Base-by-base conservation (phyloP, 208 protist genomes). In the Leishmania martiniquensis region DNA sequence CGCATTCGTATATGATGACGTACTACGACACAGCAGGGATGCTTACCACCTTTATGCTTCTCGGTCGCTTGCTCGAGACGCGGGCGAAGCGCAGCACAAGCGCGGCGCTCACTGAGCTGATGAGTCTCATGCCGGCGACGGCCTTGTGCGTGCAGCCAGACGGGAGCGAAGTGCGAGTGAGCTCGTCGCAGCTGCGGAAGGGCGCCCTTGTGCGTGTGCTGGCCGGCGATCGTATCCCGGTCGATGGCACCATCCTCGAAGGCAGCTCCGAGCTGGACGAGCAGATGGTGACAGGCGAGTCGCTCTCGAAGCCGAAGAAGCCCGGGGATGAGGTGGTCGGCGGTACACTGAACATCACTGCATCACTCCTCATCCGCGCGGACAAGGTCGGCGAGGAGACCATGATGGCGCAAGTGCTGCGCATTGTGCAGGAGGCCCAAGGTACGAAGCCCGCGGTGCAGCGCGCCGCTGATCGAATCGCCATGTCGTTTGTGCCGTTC, bases 21-120 rank as follows among this genome's bases (percentile, higher is more conserved):
- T 99, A 98, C 80, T 99, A 99, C 81, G 98, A 99, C 79, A 99
- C 99, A 6, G 92, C 95, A 0, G 96, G 93, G 39, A 94, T 98
- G 82, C 85, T 99, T 9, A 95, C 99, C 5, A 93, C 94, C 13
- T 99, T 99, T 76, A 98, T 99, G 88, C 89, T 99, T 68, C 88
- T 99, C 4, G 99, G 99, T 2, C 96, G 97, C 76, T 99, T 93
- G 62, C 88, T 99, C 1, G 98, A 99, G 85, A 87, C 88, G 0
- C 76, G 90, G n/a, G 98, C 98, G 22, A 99, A 98, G 82, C 87
- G 94, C 34, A 92, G 94, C 72, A 98, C 98, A 29, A 96, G 88
- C 20, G 82, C 92, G 1, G 98, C 97, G 0, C 81, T 99, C 9
- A 85, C 94, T 37, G 82, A 93, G 17, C 78, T 99, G 13, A 93